A percentile compares a stretch with the other conserved stretches of the same genome.
Conservation (phyloP, 352 stramenopile species). For the Phytophthora litchii region DNA sequence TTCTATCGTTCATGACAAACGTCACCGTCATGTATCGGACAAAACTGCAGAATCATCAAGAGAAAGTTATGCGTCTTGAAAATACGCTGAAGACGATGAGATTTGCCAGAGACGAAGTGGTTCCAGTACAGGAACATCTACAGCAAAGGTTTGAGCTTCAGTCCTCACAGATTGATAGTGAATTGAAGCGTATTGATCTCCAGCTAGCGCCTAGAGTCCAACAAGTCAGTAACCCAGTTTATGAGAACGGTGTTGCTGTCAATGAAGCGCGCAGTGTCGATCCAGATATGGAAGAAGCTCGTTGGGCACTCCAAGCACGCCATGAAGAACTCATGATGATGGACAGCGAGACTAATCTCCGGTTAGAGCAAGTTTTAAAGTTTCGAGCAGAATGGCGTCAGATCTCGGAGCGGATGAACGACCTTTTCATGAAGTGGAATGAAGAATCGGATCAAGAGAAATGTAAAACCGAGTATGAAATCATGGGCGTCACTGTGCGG, state of each 20-base stretch:
- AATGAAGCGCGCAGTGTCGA: background rate
- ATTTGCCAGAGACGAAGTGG: constrained; percentile 24
- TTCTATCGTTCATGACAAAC: constrained; percentile 36
- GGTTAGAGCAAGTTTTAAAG: constrained; percentile 10
- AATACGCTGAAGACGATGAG: constrained; percentile 9
- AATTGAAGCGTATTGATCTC: constrained; percentile 1
- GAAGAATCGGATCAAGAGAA: constrained; percentile 15
- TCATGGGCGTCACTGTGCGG: constrained; percentile 5
- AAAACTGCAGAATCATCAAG: background rate
- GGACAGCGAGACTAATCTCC: constrained; percentile 19
- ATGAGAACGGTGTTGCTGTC: background rate
- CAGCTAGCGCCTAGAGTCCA: background rate
- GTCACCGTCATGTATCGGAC: constrained; percentile 6
- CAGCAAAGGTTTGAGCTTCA: constrained; percentile 12
- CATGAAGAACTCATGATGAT: constrained; percentile 37
- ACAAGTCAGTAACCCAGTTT: background rate
- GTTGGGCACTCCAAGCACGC: constrained; percentile 5
- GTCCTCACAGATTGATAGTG: constrained; percentile 1
- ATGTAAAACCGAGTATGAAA: constrained; percentile 1
- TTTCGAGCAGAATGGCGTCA: constrained; percentile 19
- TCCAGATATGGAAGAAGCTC: constrained; percentile 9
- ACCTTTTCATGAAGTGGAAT: constrained; percentile 22
- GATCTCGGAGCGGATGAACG: constrained; percentile 8
- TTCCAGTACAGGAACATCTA: constrained; percentile 14
- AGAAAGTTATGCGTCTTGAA: constrained; percentile 13